Evolutionary conservation across 495 filamentous ascomycete species (phyloP), one percentile per base, ranked within the genome.

Genomic region (Penicillium mononematosum): DNA sequence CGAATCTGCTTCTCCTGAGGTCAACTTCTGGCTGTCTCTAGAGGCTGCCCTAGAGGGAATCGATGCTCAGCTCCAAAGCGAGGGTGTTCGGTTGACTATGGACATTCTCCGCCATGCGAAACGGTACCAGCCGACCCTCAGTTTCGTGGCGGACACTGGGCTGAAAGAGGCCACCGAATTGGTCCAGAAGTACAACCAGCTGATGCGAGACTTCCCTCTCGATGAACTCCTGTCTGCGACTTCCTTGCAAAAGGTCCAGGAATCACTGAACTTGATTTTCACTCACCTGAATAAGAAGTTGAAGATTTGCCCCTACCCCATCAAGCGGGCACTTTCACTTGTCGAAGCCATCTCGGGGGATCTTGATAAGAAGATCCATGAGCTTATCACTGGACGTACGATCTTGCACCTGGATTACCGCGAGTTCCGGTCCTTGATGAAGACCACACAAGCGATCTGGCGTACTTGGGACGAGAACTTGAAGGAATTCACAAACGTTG

Each of bases 21-120:
- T 98, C 65, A 96, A 96, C 66, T 99, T 97, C 64, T 99, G 94
- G 94, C 73, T 98, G 41, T 91, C 90, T 1, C 95, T 98, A 87
- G 94, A 99, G 68, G 87, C 85, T 42, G 88, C 90, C 3, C 71
- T 99, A 44, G 92, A 96, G 62, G 85, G 85, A 12, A 95, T 99
- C 57, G 93, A 96, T 69, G 82, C 80, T 31, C 92, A 98, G 67
- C 77, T 97, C 38, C 79, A 86, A 49, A 89, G 91, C 59, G 90
- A 96, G 46, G 94, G 94, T 24, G 93, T 99, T 22, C 82, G 81
- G 66, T 78, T 99, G 62, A 98, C 95, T 0, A 83, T 99, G 74
- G 92, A 98, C 61, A 89, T 98, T 48, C 79, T 99, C 56, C 89
- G 90, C 59, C 86, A 96, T 71, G 95, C 93, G 32, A 99, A 99